Evolutionary conservation across 2,329 filamentous ascomycete species (phyloP).

Genomic region (Beauveria sp.): DNA sequence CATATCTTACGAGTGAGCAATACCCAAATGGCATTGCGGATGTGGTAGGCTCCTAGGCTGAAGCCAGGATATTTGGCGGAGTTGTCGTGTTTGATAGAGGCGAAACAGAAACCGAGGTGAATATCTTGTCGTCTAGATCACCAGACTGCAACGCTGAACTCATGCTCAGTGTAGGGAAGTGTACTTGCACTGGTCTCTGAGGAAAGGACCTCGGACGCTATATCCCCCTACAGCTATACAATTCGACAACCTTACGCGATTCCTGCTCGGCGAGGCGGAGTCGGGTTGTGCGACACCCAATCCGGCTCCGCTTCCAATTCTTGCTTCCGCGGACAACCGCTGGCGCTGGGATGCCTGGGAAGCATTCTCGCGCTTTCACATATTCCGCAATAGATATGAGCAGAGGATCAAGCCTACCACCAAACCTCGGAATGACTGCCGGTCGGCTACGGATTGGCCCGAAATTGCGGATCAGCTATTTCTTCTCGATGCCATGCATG

Average conservation of each 20-base stretch:
- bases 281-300: neutral
- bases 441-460: neutral
- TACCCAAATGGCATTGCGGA: constrained; percentile 20
- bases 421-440: neutral
- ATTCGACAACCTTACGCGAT: neutral
- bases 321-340: neutral
- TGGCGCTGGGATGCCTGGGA: neutral
- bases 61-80: constrained; percentile 22
- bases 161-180: neutral
- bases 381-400: neutral
- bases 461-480: neutral
- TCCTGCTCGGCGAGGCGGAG: neutral
- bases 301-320: neutral
- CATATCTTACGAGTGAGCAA: constrained; percentile 15
- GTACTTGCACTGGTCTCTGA: neutral
- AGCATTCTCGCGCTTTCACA: neutral
- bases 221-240: neutral
- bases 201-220: neutral
- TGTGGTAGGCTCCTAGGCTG: constrained; percentile 23
- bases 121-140: neutral
- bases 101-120: constrained; percentile 15
- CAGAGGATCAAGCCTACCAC: neutral
- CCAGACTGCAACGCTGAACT: neutral
- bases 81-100: constrained; percentile 23
- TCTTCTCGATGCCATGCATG: neutral